Evolutionary conservation across 495 filamentous ascomycete genomes (phyloP).

Genomic region (Neurospora cerealis): DNA sequence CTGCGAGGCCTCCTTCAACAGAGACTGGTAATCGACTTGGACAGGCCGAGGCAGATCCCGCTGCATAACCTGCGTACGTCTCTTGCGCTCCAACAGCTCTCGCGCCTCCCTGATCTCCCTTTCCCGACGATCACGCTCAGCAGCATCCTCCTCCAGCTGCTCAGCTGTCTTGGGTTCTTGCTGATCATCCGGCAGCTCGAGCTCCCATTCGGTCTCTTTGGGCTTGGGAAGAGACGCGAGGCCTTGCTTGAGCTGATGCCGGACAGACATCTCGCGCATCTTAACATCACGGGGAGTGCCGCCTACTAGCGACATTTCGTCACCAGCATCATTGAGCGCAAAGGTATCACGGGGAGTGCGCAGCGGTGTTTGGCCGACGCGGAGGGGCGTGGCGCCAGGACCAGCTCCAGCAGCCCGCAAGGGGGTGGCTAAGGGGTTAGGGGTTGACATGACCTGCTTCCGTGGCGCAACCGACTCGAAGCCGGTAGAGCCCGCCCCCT

Average conservation of each 20-base stretch:
- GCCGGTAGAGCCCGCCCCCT: slow-evolving; percentile 72
- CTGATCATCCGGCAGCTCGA: slow-evolving; percentile 83
- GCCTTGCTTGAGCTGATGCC: slow-evolving; percentile 58
- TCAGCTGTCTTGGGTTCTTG: slow-evolving; percentile 45
- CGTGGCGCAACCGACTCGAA: slow-evolving; percentile 81
- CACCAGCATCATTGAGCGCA: slow-evolving; percentile 63
- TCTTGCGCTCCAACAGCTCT: slow-evolving; percentile 65
- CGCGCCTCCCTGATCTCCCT: slow-evolving; percentile 57
- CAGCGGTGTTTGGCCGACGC: slow-evolving; percentile 73
- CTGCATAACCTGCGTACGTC: slow-evolving; percentile 85
- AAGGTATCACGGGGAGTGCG: slow-evolving; percentile 87
- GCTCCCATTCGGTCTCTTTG: slow-evolving; percentile 81
- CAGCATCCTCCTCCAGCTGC: slow-evolving; percentile 71
- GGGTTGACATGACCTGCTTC: slow-evolving; percentile 72
- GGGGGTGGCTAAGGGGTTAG: slow-evolving; percentile 91
- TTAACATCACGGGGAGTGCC: slow-evolving; percentile 72
- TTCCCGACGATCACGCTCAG: slow-evolving; percentile 65
- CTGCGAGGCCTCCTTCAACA: slow-evolving; percentile 50
- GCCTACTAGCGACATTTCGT: slow-evolving; percentile 56
- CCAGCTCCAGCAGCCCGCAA: slow-evolving; percentile 61
- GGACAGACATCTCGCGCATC: slow-evolving; percentile 59
- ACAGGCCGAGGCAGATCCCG: slow-evolving; percentile 69
- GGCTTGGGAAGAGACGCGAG: slow-evolving; percentile 84
- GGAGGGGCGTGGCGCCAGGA: slow-evolving; percentile 62
- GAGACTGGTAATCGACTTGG: slow-evolving; percentile 56